Evolutionary conservation across 176 grass and related monocot genomes (phyloP).

Genomic region (Eremochloa ophiuroides): DNA sequence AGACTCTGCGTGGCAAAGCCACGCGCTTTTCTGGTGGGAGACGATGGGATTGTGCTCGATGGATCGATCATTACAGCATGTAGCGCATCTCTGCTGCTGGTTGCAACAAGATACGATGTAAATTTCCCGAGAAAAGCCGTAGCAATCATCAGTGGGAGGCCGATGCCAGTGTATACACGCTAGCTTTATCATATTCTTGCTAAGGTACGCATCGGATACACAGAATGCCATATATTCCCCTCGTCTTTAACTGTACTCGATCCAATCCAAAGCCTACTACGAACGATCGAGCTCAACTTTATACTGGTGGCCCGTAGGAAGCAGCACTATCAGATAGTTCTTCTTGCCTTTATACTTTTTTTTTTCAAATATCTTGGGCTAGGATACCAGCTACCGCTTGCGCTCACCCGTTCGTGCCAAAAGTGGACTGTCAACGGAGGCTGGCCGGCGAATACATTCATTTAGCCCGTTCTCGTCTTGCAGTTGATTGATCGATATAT

Average conservation of each 20-base stretch:
- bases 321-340: neutral
- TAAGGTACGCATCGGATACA: neutral
- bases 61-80: neutral
- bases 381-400: no score
- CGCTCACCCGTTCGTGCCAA: no score
- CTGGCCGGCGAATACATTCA: no score
- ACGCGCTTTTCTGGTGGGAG: no score
- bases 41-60: neutral
- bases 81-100: neutral
- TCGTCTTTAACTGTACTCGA: neutral
- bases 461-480: no score
- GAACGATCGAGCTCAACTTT: neutral
- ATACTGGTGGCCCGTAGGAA: neutral
- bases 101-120: neutral
- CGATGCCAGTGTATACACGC: neutral
- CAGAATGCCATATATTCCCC: neutral
- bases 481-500: no score
- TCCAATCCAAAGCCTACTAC: neutral
- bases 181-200: conserved; percentile 26
- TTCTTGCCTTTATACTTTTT: neutral
- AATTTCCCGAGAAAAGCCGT: neutral
- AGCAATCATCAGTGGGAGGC: neutral
- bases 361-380: neutral
- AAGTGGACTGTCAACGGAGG: no score
- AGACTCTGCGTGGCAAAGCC: no score